Evolutionary conservation across 768 basidiomycete species (phyloP), one percentile per base, ranked within the genome.

Genomic region (Mycena vitilis): DNA sequence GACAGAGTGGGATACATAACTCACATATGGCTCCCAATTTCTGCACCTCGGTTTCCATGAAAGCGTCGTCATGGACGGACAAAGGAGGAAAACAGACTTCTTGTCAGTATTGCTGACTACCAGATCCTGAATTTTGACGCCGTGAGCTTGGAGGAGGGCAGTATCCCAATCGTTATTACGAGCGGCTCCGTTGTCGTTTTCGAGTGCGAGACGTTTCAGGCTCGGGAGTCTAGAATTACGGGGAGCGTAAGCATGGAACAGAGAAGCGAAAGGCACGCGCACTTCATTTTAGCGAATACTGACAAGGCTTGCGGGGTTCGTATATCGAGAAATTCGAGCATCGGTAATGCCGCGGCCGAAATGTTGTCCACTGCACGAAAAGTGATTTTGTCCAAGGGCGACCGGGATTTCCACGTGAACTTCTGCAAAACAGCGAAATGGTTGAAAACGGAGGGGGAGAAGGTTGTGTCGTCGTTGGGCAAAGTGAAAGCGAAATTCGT

Each of bases 241-340:
- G 13, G 51, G 2, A 22, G 51, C 7, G 8, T 34, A 15, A 18
- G 30, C 3, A 18, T 20, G 9, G 5, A 13, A 48, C 9, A 9
- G 15, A 22, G 47, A 48, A 16, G 23, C 9, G 20, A 22, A 40
- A 55, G 37, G 6, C 4, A 63, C 62, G 36, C 47, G 6, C 4
- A 63, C 62, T n/a, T 55, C 53, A 56, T 52, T 20, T 53, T 13
- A 16, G 60, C 22, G 40, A 63, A 38, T 15, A 63, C 44, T 13
- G 54, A 22, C 15, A 63, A 8, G 1, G 2, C n/a, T 23, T 63
- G 42, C 9, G 30, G 34, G 15, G 13, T 37, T 37, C 11, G 16
- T 2, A 63, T 10, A 2, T 25, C 20, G 13, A 63, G n/a, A 8
- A 23, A 48, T n/a, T 56, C 44, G n/a, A 63, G 36, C 9, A 20